phyloP scores from a whole-genome alignment of 2,329 filamentous ascomycete genomes.

The Fusarium xyrophilum region DNA sequence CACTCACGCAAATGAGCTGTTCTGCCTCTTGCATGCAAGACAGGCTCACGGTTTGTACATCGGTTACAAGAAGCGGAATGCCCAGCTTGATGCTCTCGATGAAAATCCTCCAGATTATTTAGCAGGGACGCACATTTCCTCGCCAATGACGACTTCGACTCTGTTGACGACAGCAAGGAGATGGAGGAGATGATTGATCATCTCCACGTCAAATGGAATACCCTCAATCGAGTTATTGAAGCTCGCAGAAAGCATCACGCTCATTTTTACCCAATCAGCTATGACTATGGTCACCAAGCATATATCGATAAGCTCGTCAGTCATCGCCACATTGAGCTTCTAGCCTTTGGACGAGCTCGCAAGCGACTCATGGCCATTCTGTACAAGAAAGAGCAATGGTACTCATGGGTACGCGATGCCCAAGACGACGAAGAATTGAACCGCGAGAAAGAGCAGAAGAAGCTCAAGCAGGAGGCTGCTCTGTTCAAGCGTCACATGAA shows the following conservation, averaged over 20 bases:
- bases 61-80: slow-evolving; percentile 41
- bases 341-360: slow-evolving; percentile 24
- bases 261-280: slow-evolving; percentile 37
- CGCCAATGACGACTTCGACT: slow-evolving; percentile 35
- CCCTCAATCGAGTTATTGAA: slow-evolving; percentile 37
- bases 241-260: slow-evolving; percentile 38
- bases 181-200: slow-evolving; percentile 30
- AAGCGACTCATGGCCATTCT: slow-evolving; percentile 31
- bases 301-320: slow-evolving; percentile 41
- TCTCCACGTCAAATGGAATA: slow-evolving; percentile 34
- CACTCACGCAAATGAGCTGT: slow-evolving; percentile 36
- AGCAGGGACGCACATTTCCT: slow-evolving; percentile 17
- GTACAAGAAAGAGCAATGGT: slow-evolving; percentile 39
- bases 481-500: slow-evolving; percentile 41
- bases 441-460: slow-evolving; percentile 42
- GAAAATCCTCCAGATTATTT: slow-evolving; percentile 23
- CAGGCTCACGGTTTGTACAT: slow-evolving; percentile 37
- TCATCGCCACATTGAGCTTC: slow-evolving; percentile 26
- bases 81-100: slow-evolving; percentile 31
- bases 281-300: slow-evolving; percentile 39
- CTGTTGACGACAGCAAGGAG: slow-evolving; percentile 10
- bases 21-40: slow-evolving; percentile 38
- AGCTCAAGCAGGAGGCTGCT: slow-evolving; percentile 41
- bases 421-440: slow-evolving; percentile 38
- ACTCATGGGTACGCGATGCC: slow-evolving; percentile 35